A percentile compares a stretch with the other conserved stretches of the same genome.
phyloP scores from a whole-genome alignment of 805 yeast genomes.

The Peterozyma toletana region DNA sequence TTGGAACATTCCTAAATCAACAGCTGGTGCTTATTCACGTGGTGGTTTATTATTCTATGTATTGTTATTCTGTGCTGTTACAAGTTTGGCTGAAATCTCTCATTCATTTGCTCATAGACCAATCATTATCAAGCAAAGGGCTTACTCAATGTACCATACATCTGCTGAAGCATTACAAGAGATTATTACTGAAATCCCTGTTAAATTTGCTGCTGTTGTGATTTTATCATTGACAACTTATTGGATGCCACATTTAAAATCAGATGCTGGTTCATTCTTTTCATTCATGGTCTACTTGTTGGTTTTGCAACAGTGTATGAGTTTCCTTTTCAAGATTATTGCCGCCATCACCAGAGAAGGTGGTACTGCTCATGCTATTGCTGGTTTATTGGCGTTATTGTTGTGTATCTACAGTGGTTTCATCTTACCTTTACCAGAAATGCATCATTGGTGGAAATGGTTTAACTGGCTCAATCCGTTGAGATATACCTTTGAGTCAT shows the following conservation, averaged over 20 bases:
- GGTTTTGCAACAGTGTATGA: slow-evolving; percentile 36
- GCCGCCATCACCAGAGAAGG: slow-evolving; percentile 43
- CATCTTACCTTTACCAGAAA: slow-evolving; percentile 48
- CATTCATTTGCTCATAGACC: slow-evolving; percentile 43
- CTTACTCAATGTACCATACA: slow-evolving; percentile 65
- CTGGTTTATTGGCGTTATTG: slow-evolving; percentile 45
- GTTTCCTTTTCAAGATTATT: slow-evolving; percentile 43
- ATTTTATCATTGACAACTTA: slow-evolving; percentile 42
- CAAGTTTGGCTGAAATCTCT: slow-evolving; percentile 39
- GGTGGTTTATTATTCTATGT: slow-evolving; percentile 59
- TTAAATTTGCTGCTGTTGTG: slow-evolving; percentile 39
- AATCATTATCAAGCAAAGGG: slow-evolving; percentile 62
- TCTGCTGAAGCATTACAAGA: slow-evolving; percentile 66
- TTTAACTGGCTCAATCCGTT: slow-evolving; percentile 57
- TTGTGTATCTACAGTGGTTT: slow-evolving; percentile 56
- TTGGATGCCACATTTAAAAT: slow-evolving; percentile 46
- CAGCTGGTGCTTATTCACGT: slow-evolving; percentile 53
- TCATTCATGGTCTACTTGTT: slow-evolving; percentile 36
- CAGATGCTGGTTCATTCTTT: slow-evolving; percentile 48
- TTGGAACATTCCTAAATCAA: slow-evolving; percentile 42
- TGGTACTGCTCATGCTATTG: slow-evolving; percentile 50
- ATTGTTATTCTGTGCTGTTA: slow-evolving; percentile 42
- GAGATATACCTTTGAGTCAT: slow-evolving; percentile 26
- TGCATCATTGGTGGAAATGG: slow-evolving; percentile 50
- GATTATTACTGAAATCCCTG: slow-evolving; percentile 55